Evolutionary conservation across 2,329 filamentous ascomycete species (phyloP), one percentile per base, ranked within the genome.

Genomic region (Clonostachys rosea): DNA sequence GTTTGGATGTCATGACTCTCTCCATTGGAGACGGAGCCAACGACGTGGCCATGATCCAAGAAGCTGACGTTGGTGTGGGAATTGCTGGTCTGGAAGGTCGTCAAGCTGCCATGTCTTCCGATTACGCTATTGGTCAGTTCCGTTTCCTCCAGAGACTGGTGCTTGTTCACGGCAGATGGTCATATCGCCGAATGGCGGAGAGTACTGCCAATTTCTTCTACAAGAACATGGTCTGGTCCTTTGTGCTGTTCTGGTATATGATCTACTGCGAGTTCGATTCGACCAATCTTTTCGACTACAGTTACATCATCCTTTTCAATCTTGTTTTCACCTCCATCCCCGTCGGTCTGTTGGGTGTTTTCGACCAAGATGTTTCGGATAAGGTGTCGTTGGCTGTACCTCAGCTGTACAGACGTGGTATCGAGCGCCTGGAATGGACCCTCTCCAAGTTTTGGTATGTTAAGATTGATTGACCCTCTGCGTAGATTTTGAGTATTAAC

Each of bases 121-220:
- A 96, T 64, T 96, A 95, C 62, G 91, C 91, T 45, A 95, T 96
- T 62, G 91, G 89, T 2, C 91, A 96, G 66, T 96, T 96, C 74
- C 81, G 90, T 39, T 96, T 89, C 71, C 74, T 96, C 45, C 86
- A 91, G 57, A 78, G 91, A 47, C 75, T 96, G 50, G 80, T 96
- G 33, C 79, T 96, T 17, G 91, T 96, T 5, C 91, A 96, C 62
- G 91, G 91, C 49, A 83, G 91, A 49, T 96, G 91, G 89, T 96
- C 91, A n/a, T 99, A 99, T 70, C 83, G 92, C 46, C 84, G 94
- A 57, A 73, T 99, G 64, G 90, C 87, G 33, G 94, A 99, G 72
- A 89, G 86, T 42, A 96, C 95, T 59, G 90, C 91, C 65, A 99
- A 99, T 67, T 99, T 99, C 78, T 99, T 99, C 76, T 99, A 97